These are phyloP conservation scores for Claviceps humidiphila DNA, from an alignment of 2,329 filamentous ascomycete genomes.

Conservation along the genomic window DNA sequence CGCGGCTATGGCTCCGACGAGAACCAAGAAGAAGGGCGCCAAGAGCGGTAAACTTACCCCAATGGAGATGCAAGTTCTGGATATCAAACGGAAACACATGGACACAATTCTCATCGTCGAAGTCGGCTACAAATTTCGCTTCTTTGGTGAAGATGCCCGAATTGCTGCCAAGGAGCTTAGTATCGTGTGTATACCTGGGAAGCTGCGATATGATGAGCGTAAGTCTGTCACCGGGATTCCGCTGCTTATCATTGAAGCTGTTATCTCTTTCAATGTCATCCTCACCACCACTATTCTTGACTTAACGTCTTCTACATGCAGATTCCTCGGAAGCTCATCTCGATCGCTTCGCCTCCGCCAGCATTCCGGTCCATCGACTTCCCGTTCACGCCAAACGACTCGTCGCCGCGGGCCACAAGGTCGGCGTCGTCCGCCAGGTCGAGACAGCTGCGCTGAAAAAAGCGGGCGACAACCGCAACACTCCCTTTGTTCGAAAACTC, in stretches of 20 bases:
- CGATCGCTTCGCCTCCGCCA: constrained; percentile 85
- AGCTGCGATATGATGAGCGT: constrained; percentile 86
- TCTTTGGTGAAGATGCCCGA: constrained; percentile 91
- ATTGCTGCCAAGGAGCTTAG: constrained; percentile 79
- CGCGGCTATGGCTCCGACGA: constrained; percentile 30
- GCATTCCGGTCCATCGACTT: constrained; percentile 82
- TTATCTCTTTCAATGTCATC: background rate
- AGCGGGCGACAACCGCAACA: constrained; percentile 83
- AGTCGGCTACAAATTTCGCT: constrained; percentile 95
- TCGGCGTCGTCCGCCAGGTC: constrained; percentile 85
- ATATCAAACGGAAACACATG: constrained; percentile 83
- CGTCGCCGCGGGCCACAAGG: constrained; percentile 85
- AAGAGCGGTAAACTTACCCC: constrained; percentile 74
- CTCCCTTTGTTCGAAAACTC: constrained; percentile 81
- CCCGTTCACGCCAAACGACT: constrained; percentile 90
- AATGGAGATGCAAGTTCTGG: constrained; percentile 84
- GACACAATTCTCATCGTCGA: constrained; percentile 87
- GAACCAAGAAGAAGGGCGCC: constrained; percentile 53
- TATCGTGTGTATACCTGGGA: constrained; percentile 94
- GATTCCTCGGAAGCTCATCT: constrained; percentile 84
- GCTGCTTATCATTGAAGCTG: background rate
- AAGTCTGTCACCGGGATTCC: constrained; percentile 16
- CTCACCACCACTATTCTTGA: too few species aligned
- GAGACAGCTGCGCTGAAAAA: constrained; percentile 95
- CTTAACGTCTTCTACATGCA: constrained; percentile 13